Evolutionary conservation across 495 filamentous ascomycete species (phyloP), one percentile per base, ranked within the genome.

Genomic region (Aspergillus hancockii): DNA sequence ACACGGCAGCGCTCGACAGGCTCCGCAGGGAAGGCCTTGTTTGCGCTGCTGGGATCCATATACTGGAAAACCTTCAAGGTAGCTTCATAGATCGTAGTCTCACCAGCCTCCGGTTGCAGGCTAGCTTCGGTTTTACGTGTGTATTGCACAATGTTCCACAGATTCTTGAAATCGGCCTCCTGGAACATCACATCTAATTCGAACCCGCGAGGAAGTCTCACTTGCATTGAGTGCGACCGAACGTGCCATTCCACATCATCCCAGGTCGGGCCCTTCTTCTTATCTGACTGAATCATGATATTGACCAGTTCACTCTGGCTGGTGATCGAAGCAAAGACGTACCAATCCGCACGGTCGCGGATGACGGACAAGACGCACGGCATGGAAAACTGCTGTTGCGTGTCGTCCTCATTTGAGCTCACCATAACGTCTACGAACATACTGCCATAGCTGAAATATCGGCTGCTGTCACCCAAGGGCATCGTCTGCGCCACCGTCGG

Each of bases 141-240:
- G 61, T 93, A 90, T 52, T 94, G 90, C 58, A 88, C 88, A 65
- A 94, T 90, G 59, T 85, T 86, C 84, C 88, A 91, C 14, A 96
- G 68, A 22, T 79, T 85, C 58, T 84, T 85, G 75, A 88, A 93
- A 63, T 92, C 89, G 10, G 81, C 78, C 65, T 92, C 89, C 13
- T 77, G 76, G 73, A 89, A 90, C 55, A 85, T 81, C 8, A 95
- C 71, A 47, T 82, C 80, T 31, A 93, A 67, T 43, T 85, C 74
- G 62, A 91, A 89, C 1, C 88, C 86, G 45, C 87, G 82, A 3
- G 88, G 85, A 13, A 95, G 71, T 54, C 81, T 82, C 28, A 95
- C 72, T 23, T 82, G 78, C 62, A 96, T 77, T 3, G 76, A 79
- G 54, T 80, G 78, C 9, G 77, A 75, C 16, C 86, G 83, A 12